Percentiles rank a stretch among this genome's conserved stretches.
phyloP scores from a whole-genome alignment of 2,329 filamentous ascomycete species.

The Mycocentrospora acerina region DNA sequence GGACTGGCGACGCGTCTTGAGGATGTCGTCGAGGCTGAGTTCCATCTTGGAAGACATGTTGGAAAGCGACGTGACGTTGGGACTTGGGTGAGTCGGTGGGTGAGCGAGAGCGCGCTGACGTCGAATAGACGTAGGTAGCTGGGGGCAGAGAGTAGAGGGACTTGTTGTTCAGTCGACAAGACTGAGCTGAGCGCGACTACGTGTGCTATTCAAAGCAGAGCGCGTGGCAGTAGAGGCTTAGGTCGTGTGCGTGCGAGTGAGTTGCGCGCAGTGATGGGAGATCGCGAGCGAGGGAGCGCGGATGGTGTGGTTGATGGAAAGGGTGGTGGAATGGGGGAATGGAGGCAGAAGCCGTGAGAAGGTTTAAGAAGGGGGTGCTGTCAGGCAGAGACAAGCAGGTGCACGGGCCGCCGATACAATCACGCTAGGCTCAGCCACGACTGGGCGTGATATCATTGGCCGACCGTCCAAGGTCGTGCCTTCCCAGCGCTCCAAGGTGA shows the following conservation, averaged over 20 bases:
- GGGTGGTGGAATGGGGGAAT: conserved; percentile 5
- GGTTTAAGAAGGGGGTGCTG: conserved; percentile 1
- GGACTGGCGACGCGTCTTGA: conserved; percentile 69
- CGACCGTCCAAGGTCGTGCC: conserved; percentile 20
- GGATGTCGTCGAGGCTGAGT: conserved; percentile 95
- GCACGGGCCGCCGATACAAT: neutral
- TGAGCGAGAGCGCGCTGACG: conserved; percentile 15
- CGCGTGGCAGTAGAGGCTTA: conserved; percentile 17
- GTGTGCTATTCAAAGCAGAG: conserved; percentile 7
- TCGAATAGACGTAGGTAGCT: conserved; percentile 9
- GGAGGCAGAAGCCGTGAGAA: conserved; percentile 18
- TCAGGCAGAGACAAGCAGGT: neutral
- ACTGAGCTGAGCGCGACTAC: conserved; percentile 5
- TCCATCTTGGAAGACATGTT: conserved; percentile 74
- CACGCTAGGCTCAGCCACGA: neutral
- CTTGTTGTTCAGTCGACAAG: conserved; percentile 9
- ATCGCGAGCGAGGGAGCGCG: conserved; percentile 11
- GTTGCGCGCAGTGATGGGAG: conserved; percentile 8
- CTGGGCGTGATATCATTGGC: conserved; percentile 1
- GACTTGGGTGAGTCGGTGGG: conserved; percentile 11
- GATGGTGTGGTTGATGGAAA: conserved; percentile 10
- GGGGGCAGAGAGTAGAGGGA: conserved; percentile 5
- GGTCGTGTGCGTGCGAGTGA: conserved; percentile 15
- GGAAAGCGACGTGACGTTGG: conserved; percentile 10
- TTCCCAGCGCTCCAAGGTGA: conserved; percentile 17